Percentiles rank a stretch among this genome's conserved stretches.
Conservation (phyloP, 805 yeast genomes). For the Barnettozyma wickerhamii region DNA sequence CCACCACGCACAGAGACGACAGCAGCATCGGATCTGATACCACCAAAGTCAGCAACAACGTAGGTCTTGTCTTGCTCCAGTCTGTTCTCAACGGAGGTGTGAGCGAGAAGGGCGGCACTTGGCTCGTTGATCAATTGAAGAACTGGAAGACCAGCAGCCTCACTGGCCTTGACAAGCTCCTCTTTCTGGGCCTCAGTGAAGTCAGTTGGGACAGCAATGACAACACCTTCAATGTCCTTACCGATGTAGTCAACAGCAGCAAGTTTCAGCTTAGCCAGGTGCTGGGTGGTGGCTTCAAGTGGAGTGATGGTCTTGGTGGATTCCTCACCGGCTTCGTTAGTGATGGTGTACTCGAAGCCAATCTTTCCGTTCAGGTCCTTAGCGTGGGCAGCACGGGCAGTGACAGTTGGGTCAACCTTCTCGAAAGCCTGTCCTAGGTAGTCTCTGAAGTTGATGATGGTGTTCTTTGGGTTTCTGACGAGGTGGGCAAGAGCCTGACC, state of each 20-base stretch:
- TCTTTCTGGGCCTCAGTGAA: conserved; percentile 70
- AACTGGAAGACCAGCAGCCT: conserved; percentile 70
- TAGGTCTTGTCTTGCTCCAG: conserved; percentile 60
- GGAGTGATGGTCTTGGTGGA: conserved; percentile 55
- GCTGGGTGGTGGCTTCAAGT: conserved; percentile 79
- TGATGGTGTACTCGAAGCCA: conserved; percentile 54
- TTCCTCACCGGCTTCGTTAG: conserved; percentile 35
- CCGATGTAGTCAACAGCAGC: conserved; percentile 96
- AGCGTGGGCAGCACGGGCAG: conserved; percentile 65
- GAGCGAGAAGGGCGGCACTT: conserved; percentile 84
- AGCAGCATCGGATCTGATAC: conserved; percentile 92
- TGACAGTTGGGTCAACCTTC: conserved; percentile 62
- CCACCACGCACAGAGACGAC: conserved; percentile 93
- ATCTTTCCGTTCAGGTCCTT: conserved; percentile 60
- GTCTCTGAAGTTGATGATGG: conserved; percentile 91
- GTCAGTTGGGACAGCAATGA: conserved; percentile 87
- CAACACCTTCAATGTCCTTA: conserved; percentile 71
- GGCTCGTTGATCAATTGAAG: conserved; percentile 91
- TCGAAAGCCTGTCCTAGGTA: conserved; percentile 73
- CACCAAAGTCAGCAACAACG: conserved; percentile 96
- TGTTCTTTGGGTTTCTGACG: conserved; percentile 83
- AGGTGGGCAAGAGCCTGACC: conserved; percentile 92
- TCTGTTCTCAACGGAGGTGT: conserved; percentile 41
- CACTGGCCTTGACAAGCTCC: conserved; percentile 57
- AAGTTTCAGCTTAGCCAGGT: conserved; percentile 69